Conservation (phyloP, 306 rosid genomes). For the Heteromeles arbutifolia region DNA sequence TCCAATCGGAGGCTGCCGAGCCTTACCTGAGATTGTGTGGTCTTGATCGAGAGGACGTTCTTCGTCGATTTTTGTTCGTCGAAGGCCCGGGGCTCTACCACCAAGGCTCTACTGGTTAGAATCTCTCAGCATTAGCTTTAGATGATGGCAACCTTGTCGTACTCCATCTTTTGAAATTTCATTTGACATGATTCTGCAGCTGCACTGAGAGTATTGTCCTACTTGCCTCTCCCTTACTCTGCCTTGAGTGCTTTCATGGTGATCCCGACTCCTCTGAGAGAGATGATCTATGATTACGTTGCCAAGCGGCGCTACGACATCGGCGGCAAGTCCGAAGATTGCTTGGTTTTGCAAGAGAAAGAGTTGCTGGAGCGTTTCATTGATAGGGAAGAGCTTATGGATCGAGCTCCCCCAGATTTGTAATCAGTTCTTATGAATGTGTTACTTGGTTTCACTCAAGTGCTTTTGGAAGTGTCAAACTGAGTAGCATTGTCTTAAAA, state of each 20-base stretch:
- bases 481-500: too few relatives aligned
- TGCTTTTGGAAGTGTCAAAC: too few relatives aligned
- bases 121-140: background rate
- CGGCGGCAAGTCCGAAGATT: constrained; percentile 60
- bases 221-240: constrained; percentile 72
- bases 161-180: background rate
- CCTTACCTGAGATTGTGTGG: constrained; percentile 62
- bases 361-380: constrained; percentile 80
- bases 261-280: constrained; percentile 64
- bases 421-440: background rate
- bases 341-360: constrained; percentile 54
- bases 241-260: constrained; percentile 44
- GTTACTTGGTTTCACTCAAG: too few relatives aligned
- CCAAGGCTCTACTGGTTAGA: constrained; percentile 67
- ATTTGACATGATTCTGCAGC: constrained; percentile 40
- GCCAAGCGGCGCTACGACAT: constrained; percentile 50
- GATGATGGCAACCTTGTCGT: background rate
- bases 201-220: constrained; percentile 63
- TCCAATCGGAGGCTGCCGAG: constrained; percentile 65
- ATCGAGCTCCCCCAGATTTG: background rate
- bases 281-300: constrained; percentile 47
- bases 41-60: constrained; percentile 56
- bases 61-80: constrained; percentile 49
- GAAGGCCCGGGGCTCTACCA: constrained; percentile 51
- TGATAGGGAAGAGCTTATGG: constrained; percentile 65